A percentile compares a stretch with the other conserved stretches of the same genome.
Conservation (phyloP, 2,329 filamentous ascomycete genomes). For the Aspergillus uvarum region DNA sequence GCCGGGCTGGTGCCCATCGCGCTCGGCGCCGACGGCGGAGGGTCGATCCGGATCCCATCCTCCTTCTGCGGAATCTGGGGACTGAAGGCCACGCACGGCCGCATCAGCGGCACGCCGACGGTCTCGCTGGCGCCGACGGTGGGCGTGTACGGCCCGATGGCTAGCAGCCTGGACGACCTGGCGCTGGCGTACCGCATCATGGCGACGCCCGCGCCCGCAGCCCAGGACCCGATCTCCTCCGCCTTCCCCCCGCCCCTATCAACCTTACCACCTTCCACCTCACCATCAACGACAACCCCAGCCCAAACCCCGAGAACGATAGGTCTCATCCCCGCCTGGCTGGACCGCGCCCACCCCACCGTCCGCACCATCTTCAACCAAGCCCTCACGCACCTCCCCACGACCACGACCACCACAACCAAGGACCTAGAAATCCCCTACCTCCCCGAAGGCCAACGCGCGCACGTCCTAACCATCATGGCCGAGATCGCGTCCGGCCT, state of each 20-base stretch:
- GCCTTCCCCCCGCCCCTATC: conserved; percentile 58
- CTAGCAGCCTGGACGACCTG: conserved; percentile 73
- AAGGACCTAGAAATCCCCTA: conserved; percentile 54
- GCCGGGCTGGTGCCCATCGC: conserved; percentile 70
- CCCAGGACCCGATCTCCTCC: conserved; percentile 56
- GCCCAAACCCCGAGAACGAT: conserved; percentile 50
- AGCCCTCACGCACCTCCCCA: conserved; percentile 57
- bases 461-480: conserved; percentile 76
- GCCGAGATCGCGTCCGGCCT: conserved; percentile 62
- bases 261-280: conserved; percentile 1
- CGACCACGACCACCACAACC: conserved; percentile 41
- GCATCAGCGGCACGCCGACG: conserved; percentile 61
- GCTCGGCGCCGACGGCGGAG: conserved; percentile 73
- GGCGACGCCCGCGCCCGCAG: conserved; percentile 64
- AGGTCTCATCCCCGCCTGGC: conserved; percentile 68
- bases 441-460: conserved; percentile 68
- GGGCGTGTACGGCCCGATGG: conserved; percentile 72
- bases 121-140: conserved; percentile 60
- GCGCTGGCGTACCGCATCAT: conserved; percentile 80
- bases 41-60: conserved; percentile 71
- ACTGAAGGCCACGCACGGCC: conserved; percentile 74
- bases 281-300: conserved; percentile 43
- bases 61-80: conserved; percentile 79
- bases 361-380: conserved; percentile 64
- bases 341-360: conserved; percentile 64